A percentile compares a stretch with the other conserved stretches of the same genome.
These are phyloP conservation scores for Russula ochroleuca DNA, from an alignment of 768 basidiomycete genomes.

Conservation along the genomic window DNA sequence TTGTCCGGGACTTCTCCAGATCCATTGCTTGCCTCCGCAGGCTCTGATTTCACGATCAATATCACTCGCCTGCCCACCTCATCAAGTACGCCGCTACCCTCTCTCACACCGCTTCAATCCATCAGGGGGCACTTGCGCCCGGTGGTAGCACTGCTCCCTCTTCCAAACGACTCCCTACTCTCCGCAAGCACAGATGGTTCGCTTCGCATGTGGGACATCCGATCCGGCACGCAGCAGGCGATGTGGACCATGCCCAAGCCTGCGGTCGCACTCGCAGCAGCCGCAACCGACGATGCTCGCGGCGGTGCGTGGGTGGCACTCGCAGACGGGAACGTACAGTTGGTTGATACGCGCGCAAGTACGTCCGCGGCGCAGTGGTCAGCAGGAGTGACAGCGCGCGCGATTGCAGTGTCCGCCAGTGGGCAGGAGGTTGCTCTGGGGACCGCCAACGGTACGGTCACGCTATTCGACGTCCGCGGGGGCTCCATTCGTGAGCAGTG, in stretches of 20 bases:
- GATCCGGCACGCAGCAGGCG: conserved; percentile 14
- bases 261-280: conserved; percentile 3
- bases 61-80: conserved; percentile 20
- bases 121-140: conserved; percentile 22
- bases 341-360: conserved; percentile 19
- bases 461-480: conserved; percentile 19
- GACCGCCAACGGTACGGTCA: conserved; percentile 13
- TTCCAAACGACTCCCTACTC: conserved; percentile 12
- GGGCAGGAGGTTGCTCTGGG: conserved; percentile 21
- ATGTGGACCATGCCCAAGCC: conserved; percentile 18
- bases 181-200: conserved; percentile 24
- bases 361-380: conserved; percentile 7
- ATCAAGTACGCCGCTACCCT: not conserved
- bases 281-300: not conserved
- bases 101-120: conserved; percentile 17
- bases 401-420: conserved; percentile 15
- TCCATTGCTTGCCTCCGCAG: conserved; percentile 24
- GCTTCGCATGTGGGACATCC: conserved; percentile 25
- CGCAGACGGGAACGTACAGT: conserved; percentile 16
- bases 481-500: conserved; percentile 15
- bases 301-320: conserved; percentile 18
- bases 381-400: conserved; percentile 10
- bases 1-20: conserved; percentile 1
- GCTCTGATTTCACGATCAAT: conserved; percentile 24
- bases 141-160: conserved; percentile 20